Percentiles rank a stretch among this genome's conserved stretches.
phyloP scores from a whole-genome alignment of 805 yeast genomes.

The Suhomyces sp. region DNA sequence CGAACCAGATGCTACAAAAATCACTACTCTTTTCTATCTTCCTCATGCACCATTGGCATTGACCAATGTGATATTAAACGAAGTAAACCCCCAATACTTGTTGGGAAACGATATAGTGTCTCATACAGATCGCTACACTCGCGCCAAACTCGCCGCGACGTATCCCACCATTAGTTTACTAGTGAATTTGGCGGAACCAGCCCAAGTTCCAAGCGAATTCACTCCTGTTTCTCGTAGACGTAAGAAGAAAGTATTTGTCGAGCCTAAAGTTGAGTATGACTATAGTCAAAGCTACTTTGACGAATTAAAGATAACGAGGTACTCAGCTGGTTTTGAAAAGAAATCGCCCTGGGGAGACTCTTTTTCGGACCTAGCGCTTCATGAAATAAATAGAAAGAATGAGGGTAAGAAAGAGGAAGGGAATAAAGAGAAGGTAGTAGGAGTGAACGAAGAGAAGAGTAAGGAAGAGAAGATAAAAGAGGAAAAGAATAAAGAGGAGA shows the following conservation, averaged over 20 bases:
- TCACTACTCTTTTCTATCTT: slow-evolving; percentile 47
- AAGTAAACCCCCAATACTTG: slow-evolving; percentile 34
- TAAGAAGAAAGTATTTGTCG: slow-evolving; percentile 23
- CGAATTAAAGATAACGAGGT: slow-evolving; percentile 15
- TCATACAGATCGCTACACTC: slow-evolving; percentile 54
- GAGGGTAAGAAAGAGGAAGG: not conserved
- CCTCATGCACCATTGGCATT: slow-evolving; percentile 73
- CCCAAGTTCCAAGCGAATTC: slow-evolving; percentile 17
- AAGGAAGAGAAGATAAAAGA: not conserved
- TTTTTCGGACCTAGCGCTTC: slow-evolving; percentile 52
- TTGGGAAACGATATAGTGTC: slow-evolving; percentile 51
- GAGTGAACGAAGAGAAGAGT: not conserved
- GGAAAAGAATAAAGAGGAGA: not conserved
- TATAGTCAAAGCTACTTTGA: slow-evolving; percentile 30
- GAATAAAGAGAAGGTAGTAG: not conserved
- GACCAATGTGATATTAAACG: slow-evolving; percentile 39
- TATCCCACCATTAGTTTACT: slow-evolving; percentile 46
- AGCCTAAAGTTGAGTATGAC: slow-evolving; percentile 32
- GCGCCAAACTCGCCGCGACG: slow-evolving; percentile 36
- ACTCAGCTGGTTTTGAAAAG: slow-evolving; percentile 12
- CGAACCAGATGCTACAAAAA: not conserved
- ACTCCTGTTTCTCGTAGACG: slow-evolving; percentile 18
- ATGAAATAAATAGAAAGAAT: slow-evolving; percentile 14
- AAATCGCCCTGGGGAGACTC: slow-evolving; percentile 49
- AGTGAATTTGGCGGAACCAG: slow-evolving; percentile 10